Evolutionary conservation across 495 filamentous ascomycete genomes (phyloP), one percentile per base, ranked within the genome.

Genomic region (Hyaloscypha finlandica): DNA sequence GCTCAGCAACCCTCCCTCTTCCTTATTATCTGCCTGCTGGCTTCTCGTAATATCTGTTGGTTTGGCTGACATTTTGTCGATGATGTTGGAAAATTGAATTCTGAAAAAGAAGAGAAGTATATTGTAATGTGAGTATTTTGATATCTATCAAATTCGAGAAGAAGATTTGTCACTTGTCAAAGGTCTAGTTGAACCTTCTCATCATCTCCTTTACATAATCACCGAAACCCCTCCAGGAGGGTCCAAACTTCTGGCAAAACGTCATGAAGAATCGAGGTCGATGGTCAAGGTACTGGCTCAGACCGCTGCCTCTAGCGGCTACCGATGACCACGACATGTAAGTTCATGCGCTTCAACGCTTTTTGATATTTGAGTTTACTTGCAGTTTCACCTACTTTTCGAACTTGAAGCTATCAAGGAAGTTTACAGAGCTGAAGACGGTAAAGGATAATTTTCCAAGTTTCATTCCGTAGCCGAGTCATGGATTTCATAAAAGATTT

Each of bases 201-300:
- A 55, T 60, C 55, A 37, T 39, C 55, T 61, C 2, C 55, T 60
- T 61, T 55, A 60, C 64, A 66, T 66, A 35, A 55, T 57, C 62
- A 45, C 12, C 2, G 14, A 48, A 48, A 19, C 6, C 35, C 42
- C 42, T 48, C 16, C 42, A 48, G 8, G 35, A 19, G 42, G 42
- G 11, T 48, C 32, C 22, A 39, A 61, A 25, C 59, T 48, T 20
- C 16, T 1, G 32, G 5, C 42, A 54, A 63, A n/a, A 61, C 16
- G 57, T 59, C 33, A 22, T 61, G 59, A 48, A 14, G 3, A 45
- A 4, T 42, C 4, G 16, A 12, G n/a, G 20, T 25, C 16, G 37
- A 30, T 29, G 22, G 16, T 61, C 39, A 37, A 25, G 59, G 59
- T 29, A 61, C 37, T 61, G n/a, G 32, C 37, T 29, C 59, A 31